These are phyloP conservation scores for Monosporascus sp. DNA, from an alignment of 2,329 filamentous ascomycete species.

Conservation along the genomic window DNA sequence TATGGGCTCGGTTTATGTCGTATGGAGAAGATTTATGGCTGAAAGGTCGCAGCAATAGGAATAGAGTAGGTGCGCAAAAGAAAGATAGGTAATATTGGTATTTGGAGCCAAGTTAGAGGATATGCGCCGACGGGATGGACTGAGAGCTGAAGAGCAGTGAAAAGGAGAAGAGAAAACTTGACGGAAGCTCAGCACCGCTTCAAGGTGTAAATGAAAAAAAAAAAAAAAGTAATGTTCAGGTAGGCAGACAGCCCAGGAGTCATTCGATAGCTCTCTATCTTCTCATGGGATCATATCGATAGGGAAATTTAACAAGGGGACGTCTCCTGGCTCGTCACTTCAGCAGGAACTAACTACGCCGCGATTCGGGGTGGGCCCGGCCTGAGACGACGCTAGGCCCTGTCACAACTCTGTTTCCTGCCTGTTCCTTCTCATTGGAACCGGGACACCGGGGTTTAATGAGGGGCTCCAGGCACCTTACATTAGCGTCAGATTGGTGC, in stretches of 20 bases:
- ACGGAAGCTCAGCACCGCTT: too few relatives aligned
- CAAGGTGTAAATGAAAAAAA: not conserved
- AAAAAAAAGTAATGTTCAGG: not conserved
- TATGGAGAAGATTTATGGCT: not conserved
- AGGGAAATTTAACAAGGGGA: not conserved
- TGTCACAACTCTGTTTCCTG: not conserved
- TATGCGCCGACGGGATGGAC: too few relatives aligned
- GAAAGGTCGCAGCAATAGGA: not conserved
- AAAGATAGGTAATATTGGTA: not conserved
- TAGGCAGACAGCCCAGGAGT: constrained; percentile 3
- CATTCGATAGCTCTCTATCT: not conserved
- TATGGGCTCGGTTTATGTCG: not conserved
- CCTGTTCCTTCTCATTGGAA: not conserved
- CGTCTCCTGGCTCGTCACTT: not conserved
- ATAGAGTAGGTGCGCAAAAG: not conserved
- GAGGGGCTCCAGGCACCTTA: not conserved
- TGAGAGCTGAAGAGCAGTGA: too few relatives aligned
- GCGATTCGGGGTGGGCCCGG: not conserved
- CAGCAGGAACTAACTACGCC: not conserved
- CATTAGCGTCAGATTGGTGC: not conserved
- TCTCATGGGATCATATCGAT: constrained; percentile 4
- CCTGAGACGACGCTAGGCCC: not conserved
- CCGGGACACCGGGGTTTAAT: not conserved
- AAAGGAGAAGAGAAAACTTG: too few relatives aligned
- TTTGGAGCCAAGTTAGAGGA: not conserved